Percentiles rank a stretch among this genome's conserved stretches.
These are phyloP conservation scores for Boletellus sp. DNA, from an alignment of 768 basidiomycete species.

Conservation along the genomic window DNA sequence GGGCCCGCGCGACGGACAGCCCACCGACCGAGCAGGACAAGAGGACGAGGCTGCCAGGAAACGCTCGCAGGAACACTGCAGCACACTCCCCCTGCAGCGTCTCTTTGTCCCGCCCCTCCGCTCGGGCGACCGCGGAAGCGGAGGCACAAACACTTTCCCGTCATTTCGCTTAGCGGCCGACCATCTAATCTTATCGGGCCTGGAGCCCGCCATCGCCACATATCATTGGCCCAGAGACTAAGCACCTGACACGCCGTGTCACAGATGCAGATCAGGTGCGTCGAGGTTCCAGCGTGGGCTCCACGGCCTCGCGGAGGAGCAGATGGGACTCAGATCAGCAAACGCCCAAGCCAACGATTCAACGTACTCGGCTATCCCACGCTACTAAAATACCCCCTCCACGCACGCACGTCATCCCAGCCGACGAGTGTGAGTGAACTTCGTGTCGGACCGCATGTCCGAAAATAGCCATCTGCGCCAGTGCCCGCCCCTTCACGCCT, in stretches of 20 bases:
- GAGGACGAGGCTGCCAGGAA: neutral
- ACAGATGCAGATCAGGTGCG: constrained; percentile 22
- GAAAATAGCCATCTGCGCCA: constrained; percentile 7
- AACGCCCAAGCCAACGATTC: constrained; percentile 10
- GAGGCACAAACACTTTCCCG: constrained; percentile 6
- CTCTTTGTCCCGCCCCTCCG: neutral
- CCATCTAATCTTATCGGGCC: constrained; percentile 31
- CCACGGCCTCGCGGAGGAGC: constrained; percentile 26
- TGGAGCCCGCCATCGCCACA: constrained; percentile 5
- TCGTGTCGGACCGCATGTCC: constrained; percentile 17
- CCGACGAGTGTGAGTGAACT: constrained; percentile 12
- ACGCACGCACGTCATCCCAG: constrained; percentile 16
- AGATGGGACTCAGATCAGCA: constrained; percentile 14
- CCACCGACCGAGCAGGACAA: neutral
- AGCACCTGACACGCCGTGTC: constrained; percentile 11
- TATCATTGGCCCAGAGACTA: constrained; percentile 2
- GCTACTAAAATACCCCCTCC: constrained; percentile 17
- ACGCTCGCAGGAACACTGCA: neutral
- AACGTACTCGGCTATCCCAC: constrained; percentile 27
- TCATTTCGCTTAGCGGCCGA: constrained; percentile 6
- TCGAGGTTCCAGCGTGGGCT: constrained; percentile 29
- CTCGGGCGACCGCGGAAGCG: constrained; percentile 3
- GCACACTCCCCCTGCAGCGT: constrained; percentile 4
- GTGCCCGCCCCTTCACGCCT: neutral
- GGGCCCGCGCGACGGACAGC: neutral